Evolutionary conservation across 768 basidiomycete genomes (phyloP), one percentile per base, ranked within the genome.

Genomic region (Kockovaella imperatae): DNA sequence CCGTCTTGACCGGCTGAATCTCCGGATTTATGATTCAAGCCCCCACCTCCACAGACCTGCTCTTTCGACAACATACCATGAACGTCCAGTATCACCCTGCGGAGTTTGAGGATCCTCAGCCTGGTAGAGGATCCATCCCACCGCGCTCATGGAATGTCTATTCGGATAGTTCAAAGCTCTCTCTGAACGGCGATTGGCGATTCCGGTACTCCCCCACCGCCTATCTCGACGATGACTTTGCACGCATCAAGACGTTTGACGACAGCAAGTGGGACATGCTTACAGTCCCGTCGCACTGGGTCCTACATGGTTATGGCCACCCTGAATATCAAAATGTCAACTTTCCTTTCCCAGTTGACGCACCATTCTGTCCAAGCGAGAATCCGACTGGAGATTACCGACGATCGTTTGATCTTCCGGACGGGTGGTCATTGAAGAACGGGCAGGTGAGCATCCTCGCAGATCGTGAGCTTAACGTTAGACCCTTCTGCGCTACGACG

Each of bases 181-280:
- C 34, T 17, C 32, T 46, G n/a, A 46, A 46, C 20, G 45, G 45
- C n/a, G 14, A 42, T n/a, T 49, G 41, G 40, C 21, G 11, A 8
- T 49, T 49, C 41, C 48, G 48, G 15, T 20, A 42, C 3, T 49
- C 40, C 3, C 48, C 48, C 5, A 34, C 41, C 6, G 48, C 41
- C 13, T 15, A n/a, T 2, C 21, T 24, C n/a, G 24, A 14, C 1
- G 45, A 46, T 20, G 41, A 43, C 46, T 39, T 47, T 38, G 46
- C 24, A 26, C 3, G 13, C 7, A 15, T 17, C 3, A 5, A 13
- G 15, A 18, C 6, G 15, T 32, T 35, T 35, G 38, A 29, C 29
- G 36, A 39, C 14, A 40, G 36, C 18, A 13, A 20, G 13, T 47
- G 35, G 46, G 36, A 8, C 13, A 20, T 13, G 11, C 8, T 38